Evolutionary conservation across 1,284 basidiomycete genomes (phyloP).

Genomic region (Tremellales sp.): DNA sequence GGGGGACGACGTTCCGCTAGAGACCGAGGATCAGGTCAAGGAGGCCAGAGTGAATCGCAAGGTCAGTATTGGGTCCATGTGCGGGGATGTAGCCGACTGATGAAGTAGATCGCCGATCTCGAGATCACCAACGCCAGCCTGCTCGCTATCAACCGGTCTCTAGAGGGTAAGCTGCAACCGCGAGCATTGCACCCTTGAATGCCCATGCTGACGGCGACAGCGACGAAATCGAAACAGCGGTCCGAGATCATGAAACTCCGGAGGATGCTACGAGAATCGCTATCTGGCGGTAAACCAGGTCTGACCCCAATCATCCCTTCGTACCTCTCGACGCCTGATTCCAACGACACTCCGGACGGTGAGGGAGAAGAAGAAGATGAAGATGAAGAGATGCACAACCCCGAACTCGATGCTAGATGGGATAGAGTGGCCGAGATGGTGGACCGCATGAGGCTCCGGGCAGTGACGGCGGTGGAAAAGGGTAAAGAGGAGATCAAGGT

Average conservation of each 20-base stretch:
- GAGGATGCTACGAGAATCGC: slow-evolving; percentile 35
- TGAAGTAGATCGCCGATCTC: slow-evolving; percentile 42
- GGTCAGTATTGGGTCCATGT: slow-evolving; percentile 12
- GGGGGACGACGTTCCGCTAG: slow-evolving; percentile 7
- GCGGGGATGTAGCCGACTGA: neutral
- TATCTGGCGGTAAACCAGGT: slow-evolving; percentile 4
- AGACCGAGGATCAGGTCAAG: slow-evolving; percentile 16
- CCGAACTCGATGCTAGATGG: slow-evolving; percentile 39
- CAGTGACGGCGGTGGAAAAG: slow-evolving; percentile 27
- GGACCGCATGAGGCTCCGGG: slow-evolving; percentile 26
- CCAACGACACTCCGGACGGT: slow-evolving; percentile 1
- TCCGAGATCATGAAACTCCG: slow-evolving; percentile 39
- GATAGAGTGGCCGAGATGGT: slow-evolving; percentile 34
- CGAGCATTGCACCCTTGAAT: too few relatives aligned
- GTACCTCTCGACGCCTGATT: neutral
- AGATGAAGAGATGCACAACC: slow-evolving; percentile 28
- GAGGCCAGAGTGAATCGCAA: slow-evolving; percentile 42
- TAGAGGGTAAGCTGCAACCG: slow-evolving; percentile 38
- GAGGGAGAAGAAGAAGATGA: slow-evolving; percentile 10
- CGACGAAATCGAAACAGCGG: slow-evolving; percentile 42
- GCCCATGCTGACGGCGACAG: slow-evolving; percentile 4
- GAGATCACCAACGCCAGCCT: slow-evolving; percentile 46
- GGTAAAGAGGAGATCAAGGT: slow-evolving; percentile 23
- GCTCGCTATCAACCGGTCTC: slow-evolving; percentile 42
- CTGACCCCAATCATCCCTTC: neutral